These are phyloP conservation scores for Stenocarpella maydis DNA, from an alignment of 2,329 filamentous ascomycete genomes.

Conservation along the genomic window DNA sequence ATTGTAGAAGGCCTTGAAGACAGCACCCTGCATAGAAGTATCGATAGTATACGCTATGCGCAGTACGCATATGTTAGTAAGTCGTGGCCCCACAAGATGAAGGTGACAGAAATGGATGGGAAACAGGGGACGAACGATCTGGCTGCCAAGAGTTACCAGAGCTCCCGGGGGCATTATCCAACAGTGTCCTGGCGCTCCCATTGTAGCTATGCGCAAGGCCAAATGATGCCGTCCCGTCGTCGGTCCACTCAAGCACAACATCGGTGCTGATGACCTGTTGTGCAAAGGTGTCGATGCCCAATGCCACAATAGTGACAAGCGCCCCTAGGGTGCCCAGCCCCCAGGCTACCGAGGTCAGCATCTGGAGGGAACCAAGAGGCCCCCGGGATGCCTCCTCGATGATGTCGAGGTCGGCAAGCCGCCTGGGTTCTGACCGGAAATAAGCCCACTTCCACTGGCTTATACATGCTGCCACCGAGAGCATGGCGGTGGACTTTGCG, in stretches of 20 bases:
- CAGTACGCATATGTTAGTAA: not conserved
- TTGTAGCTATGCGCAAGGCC: conserved; percentile 16
- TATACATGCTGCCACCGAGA: conserved; percentile 3
- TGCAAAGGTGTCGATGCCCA: conserved; percentile 8
- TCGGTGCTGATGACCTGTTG: conserved; percentile 10
- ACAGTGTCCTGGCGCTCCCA: not conserved
- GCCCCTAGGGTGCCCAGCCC: not conserved
- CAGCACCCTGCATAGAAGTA: conserved; percentile 6
- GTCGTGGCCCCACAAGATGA: not conserved
- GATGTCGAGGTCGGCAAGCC: not conserved
- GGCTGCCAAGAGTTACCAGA: not conserved
- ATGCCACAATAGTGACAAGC: not conserved
- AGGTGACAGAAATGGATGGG: not conserved
- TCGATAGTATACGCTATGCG: not conserved
- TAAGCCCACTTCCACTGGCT: conserved; percentile 19
- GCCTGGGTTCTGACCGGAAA: not conserved
- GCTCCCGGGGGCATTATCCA: not conserved
- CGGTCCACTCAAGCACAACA: not conserved
- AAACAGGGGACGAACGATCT: not conserved
- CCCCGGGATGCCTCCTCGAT: conserved; percentile 10
- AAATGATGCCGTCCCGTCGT: conserved; percentile 3
- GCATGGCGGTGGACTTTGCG: conserved; percentile 14
- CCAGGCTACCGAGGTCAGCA: not conserved
- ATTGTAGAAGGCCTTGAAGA: conserved; percentile 11
- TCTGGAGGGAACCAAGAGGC: conserved; percentile 4